Conservation (phyloP, 352 stramenopile genomes). For the Globisporangium solare region DNA sequence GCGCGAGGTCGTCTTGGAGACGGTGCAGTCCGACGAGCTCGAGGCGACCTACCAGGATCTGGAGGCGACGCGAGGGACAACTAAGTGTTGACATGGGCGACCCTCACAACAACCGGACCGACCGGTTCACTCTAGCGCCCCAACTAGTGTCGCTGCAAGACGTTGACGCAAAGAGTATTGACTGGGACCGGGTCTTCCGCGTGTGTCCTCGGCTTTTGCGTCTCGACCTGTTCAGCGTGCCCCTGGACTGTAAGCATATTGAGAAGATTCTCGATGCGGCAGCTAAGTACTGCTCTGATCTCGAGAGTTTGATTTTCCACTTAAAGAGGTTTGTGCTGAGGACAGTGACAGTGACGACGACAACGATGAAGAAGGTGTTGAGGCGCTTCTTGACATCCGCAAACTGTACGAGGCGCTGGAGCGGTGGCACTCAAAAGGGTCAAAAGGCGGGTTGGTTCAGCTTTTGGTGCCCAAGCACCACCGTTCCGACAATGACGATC, state of each 20-base stretch:
- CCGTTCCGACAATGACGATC: background rate
- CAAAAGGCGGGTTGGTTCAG: slow-evolving; percentile 10
- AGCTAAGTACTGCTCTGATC: background rate
- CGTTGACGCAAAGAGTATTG: background rate
- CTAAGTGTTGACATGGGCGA: too few relatives aligned
- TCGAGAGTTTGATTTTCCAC: background rate
- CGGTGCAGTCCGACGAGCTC: too few relatives aligned
- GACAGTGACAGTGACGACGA: too few relatives aligned
- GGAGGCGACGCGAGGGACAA: too few relatives aligned
- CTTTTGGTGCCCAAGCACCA: slow-evolving; percentile 18
- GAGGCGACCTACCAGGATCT: too few relatives aligned
- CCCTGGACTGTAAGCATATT: background rate
- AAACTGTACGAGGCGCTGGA: slow-evolving; percentile 8
- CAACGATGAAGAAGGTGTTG: background rate
- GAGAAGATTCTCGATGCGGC: background rate
- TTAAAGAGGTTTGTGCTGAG: too few relatives aligned
- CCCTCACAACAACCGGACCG: too few relatives aligned
- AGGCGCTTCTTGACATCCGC: background rate
- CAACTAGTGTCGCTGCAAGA: too few relatives aligned
- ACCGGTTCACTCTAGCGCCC: too few relatives aligned
- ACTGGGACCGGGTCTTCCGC: background rate
- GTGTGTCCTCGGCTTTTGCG: background rate
- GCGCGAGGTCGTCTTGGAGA: too few relatives aligned
- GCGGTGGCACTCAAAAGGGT: slow-evolving; percentile 1
- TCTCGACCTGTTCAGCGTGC: background rate